Evolutionary conservation across 257 asterid genomes (phyloP), one percentile per base, ranked within the genome.

Genomic region (Voacanga thouarsii): DNA sequence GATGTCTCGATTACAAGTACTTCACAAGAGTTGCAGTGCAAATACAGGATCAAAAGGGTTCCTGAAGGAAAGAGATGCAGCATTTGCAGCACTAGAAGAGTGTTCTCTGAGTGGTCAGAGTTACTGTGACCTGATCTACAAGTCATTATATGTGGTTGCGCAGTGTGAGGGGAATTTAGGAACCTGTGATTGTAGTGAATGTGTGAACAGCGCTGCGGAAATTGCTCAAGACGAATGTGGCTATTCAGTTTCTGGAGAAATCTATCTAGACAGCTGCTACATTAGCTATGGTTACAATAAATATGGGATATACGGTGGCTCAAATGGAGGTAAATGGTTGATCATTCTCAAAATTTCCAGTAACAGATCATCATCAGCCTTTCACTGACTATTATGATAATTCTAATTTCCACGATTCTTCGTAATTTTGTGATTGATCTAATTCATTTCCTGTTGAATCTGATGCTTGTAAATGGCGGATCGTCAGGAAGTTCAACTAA

Each of bases 151-250:
- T 30, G 88, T 86, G 19, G 70, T 65, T 75, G 85, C 89, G 2
- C 90, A 92, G 80, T 92, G 97, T 67, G 88, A 75, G 4, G 94
- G 84, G 84, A 83, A 81, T 69, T 78, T 89, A 44, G 65, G 89
- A 57, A 72, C 24, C 0, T 92, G 97, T 21, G 93, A 86, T 66
- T 92, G 97, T 55, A 92, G 88, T 8, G 89, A 72, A 79, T 90
- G 96, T 47, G 86, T 89, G 43, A 80, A 45, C 47, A 83, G 33
- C 55, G 97, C 96, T 0, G 80, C 76, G 68, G 72, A 84, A 77
- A 79, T 88, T 72, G 93, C 76, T 41, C 86, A 80, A 49, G 88
- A 82, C 37, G 89, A 85, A 75, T 92, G 96, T 66, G 83, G 87
- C 6, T 80, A 86, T 75, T 85, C 94, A 2, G 76, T 83, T 79